Base-by-base conservation (phyloP, 2,329 filamentous ascomycete genomes). In the Apiospora aurea region DNA sequence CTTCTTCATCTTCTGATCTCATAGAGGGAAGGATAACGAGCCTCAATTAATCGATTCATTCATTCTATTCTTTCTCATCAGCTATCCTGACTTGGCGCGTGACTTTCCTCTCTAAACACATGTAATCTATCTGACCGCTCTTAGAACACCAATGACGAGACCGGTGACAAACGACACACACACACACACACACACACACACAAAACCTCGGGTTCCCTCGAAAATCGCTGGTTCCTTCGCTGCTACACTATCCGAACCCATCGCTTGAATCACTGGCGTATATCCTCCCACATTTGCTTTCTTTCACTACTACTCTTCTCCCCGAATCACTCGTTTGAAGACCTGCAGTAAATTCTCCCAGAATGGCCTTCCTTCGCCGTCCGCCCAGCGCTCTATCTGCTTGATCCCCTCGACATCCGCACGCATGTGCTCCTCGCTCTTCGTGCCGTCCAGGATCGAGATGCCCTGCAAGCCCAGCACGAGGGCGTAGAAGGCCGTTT, bases 371-470 rank as follows among this genome's bases (percentile, higher is more conserved):
- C 85, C 85, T 29, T 87, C 80, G 2, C 81, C 79, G 68, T 82
- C 80, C 0, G 85, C 84, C 86, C 83, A 80, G 16, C 74, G 72
- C 2, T 81, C 82, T 47, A 88, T 78, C 70, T 75, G 78, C 41
- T 83, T 80, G 16, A 85, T 72, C 0, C 83, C 86, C 61, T 83
- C 81, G 29, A 89, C 74, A 71, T 89, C 87, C 34, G 82, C 83
- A 73, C 76, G 80, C 87, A 89, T 89, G 72, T 87, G 86, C 41
- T 69, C 77, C 75, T 82, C 79, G 14, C 79, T 82, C 43, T 80
- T 84, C 24, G 86, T 88, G 49, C 86, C 87, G 72, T 88, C 82
- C 69, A 88, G 75, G 43, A 88, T 79, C 2, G 82, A 79, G 7
- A 83, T 78, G 1, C 81, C 79, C 26, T 80, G 83, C 1, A 88